Evolutionary conservation across 2,329 filamentous ascomycete species (phyloP).

Genomic region (Calonectria leucothoes): DNA sequence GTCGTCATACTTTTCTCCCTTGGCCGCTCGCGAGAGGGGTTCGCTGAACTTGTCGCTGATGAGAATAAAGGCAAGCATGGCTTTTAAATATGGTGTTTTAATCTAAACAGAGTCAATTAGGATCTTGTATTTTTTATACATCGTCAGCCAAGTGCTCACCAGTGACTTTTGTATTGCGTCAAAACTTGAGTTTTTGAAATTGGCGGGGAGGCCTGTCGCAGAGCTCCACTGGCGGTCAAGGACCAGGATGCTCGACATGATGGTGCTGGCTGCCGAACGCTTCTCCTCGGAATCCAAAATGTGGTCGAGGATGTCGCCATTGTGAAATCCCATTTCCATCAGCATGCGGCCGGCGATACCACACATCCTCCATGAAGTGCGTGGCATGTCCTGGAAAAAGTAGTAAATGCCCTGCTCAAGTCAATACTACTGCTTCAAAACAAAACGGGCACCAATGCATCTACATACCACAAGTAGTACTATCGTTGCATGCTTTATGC

Average conservation of each 20-base stretch:
- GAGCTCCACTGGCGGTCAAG: slow-evolving; percentile 11
- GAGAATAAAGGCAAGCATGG: neutral
- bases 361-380: slow-evolving; percentile 43
- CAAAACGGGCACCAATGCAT: no score
- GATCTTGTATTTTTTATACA: no score
- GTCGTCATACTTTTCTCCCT: slow-evolving; percentile 30
- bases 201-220: neutral
- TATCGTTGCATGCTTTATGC: neutral
- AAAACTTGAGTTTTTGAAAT: slow-evolving; percentile 1
- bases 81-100: slow-evolving; percentile 2
- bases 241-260: neutral
- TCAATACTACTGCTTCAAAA: neutral
- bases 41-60: slow-evolving; percentile 10
- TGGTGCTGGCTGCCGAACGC: neutral
- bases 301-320: slow-evolving; percentile 37
- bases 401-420: slow-evolving; percentile 24
- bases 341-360: slow-evolving; percentile 40
- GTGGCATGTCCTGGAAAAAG: slow-evolving; percentile 39
- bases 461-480: neutral
- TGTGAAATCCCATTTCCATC: slow-evolving; percentile 44
- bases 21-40: neutral
- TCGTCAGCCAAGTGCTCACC: neutral
- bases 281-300: slow-evolving; percentile 2
- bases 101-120: neutral
- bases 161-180: neutral